Base-by-base conservation (phyloP, 2,329 filamentous ascomycete species). In the Dryadomyces quercivorus region DNA sequence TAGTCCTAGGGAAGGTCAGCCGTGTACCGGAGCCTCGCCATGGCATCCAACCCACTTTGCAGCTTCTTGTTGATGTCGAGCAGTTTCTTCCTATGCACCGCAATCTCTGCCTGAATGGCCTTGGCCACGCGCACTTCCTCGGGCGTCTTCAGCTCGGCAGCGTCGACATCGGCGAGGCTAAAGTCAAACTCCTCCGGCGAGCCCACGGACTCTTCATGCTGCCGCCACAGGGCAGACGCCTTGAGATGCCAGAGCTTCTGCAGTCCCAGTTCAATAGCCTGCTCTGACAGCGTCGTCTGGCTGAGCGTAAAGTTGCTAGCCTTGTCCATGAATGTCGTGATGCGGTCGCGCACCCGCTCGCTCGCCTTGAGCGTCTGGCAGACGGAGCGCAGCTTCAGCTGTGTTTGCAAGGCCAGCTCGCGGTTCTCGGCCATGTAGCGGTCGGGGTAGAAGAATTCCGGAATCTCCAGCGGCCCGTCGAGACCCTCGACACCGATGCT, bases 401-500 rank as follows among this genome's bases (percentile, higher is more conserved):
- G 61, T 16, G 61, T 51, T 10, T 56, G 26, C 34, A 58, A 50
- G 2, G 61, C 61, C 9, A 56, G 43, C 12, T 56, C 42, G 10
- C 55, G 45, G 43, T 63, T 58, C 20, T 59, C 58, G 4, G 54
- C 54, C 8, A 61, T 26, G 52, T 64, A 65, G 2, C 63, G 58
- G 53, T 65, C 63, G 7, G 57, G 40, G 42, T 60, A 64, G 16
- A 64, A 55, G 12, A 59, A 46, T 15, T 59, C 61, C 12, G 63
- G 63, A 2, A 64, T 55, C 5, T 63, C 60, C 7, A 65, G 50
- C 1, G 59, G 51, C 7, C 56, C 36, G 2, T 54, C 16, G 6
- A 53, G 21, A 3, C 53, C 56, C 9, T 58, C 56, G 9, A 57
- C 53, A n/a, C 43, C 53, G 15, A 63, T 53, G 3, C 56, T 59